Evolutionary conservation across 371 early-diverging fungal genomes (phyloP).

Genomic region (Thermomucor indicae-seudaticae): DNA sequence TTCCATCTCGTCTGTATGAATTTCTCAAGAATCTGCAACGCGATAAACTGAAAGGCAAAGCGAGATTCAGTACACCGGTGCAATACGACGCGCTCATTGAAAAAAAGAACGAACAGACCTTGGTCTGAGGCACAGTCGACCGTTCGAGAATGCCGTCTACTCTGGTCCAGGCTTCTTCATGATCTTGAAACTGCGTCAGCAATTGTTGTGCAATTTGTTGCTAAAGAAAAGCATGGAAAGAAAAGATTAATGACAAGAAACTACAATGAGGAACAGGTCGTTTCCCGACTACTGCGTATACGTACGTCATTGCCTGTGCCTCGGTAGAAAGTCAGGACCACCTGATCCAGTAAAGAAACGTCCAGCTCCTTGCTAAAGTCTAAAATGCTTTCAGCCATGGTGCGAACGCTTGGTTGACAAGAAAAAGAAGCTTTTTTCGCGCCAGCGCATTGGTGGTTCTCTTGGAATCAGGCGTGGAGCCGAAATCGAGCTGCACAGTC

Average conservation of each 20-base stretch:
- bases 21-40: conserved; percentile 95
- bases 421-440: too few species aligned
- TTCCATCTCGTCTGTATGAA: conserved; percentile 98
- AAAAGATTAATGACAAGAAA: conserved; percentile 1
- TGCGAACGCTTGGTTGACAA: conserved; percentile 14
- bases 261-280: background rate
- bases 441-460: too few species aligned
- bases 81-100: background rate
- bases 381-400: conserved; percentile 67
- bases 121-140: conserved; percentile 78
- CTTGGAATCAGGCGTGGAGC: too few species aligned
- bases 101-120: conserved; percentile 54
- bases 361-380: conserved; percentile 91
- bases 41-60: conserved; percentile 76
- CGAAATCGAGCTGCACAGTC: too few species aligned
- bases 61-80: background rate
- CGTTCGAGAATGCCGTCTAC: conserved; percentile 94
- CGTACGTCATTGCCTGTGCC: conserved; percentile 73
- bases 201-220: conserved; percentile 79
- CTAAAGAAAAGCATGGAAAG: conserved; percentile 41
- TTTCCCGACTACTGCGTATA: too few species aligned
- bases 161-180: conserved; percentile 96
- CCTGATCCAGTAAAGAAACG: conserved; percentile 82
- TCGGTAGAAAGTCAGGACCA: conserved; percentile 76
- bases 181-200: conserved; percentile 93